These are phyloP conservation scores for Cynanchum wilfordii DNA, from an alignment of 257 asterid genomes.

Conservation along the genomic window DNA sequence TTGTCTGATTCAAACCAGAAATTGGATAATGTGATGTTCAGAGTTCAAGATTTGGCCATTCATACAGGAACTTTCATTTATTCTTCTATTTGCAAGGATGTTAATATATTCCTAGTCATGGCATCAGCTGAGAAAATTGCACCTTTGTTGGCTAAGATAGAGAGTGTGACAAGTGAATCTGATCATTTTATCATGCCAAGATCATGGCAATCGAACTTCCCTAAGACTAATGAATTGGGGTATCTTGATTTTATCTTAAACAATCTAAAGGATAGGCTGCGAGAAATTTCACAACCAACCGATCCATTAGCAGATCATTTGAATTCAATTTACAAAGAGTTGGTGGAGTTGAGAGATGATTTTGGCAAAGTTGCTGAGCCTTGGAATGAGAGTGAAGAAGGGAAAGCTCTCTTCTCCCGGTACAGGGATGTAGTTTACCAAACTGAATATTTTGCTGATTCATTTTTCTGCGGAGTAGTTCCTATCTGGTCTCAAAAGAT, in stretches of 20 bases:
- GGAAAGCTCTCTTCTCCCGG: background rate
- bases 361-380: background rate
- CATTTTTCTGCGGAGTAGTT: background rate
- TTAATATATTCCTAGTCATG: background rate
- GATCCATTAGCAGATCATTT: background rate
- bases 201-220: background rate
- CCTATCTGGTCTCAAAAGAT: background rate
- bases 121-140: background rate
- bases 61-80: background rate
- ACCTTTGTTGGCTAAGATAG: background rate
- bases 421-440: background rate
- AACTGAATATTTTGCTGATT: background rate
- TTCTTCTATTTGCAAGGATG: background rate
- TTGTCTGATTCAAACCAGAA: background rate
- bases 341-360: background rate
- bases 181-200: background rate
- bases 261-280: background rate
- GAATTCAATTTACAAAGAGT: background rate
- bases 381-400: background rate
- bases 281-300: background rate
- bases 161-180: background rate
- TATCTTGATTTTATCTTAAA: background rate
- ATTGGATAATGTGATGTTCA: background rate
- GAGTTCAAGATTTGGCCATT: background rate
- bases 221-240: background rate